These are phyloP conservation scores for Glarea lozoyensis DNA, from an alignment of 495 filamentous ascomycete species.

Conservation along the genomic window DNA sequence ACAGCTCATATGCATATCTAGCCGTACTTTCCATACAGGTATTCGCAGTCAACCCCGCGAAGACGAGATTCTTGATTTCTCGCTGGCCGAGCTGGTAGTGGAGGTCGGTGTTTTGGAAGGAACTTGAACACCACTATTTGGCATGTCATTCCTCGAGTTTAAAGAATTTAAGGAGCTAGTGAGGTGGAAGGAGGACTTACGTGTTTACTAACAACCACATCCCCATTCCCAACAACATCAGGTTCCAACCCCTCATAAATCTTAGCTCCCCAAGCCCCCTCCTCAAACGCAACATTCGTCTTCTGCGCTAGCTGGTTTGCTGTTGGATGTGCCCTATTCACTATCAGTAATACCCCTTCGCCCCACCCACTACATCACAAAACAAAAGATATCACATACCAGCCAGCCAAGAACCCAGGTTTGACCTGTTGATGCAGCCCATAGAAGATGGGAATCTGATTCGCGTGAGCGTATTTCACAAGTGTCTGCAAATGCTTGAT, in stretches of 20 bases:
- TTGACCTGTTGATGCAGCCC: conserved; percentile 21
- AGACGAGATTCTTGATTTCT: conserved; percentile 17
- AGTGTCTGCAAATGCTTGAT: conserved; percentile 18
- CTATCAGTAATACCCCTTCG: no score
- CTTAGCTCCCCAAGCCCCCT: conserved; percentile 21
- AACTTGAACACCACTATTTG: no score
- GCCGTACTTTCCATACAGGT: conserved; percentile 20
- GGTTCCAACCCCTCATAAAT: conserved; percentile 23
- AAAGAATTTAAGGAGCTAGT: background rate
- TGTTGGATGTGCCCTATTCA: no score
- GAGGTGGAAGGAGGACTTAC: conserved; percentile 18
- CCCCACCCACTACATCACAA: no score
- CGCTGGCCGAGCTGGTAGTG: conserved; percentile 22
- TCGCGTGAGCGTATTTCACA: conserved; percentile 11
- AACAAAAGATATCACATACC: no score
- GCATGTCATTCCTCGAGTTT: no score
- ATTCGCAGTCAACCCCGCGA: conserved; percentile 18
- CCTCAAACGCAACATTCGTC: conserved; percentile 14
- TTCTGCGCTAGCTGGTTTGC: conserved; percentile 12
- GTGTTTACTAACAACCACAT: conserved; percentile 24
- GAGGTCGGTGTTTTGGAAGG: conserved; percentile 22
- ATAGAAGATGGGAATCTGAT: conserved; percentile 23
- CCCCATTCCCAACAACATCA: conserved; percentile 17
- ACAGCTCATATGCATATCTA: conserved; percentile 19
- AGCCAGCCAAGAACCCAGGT: conserved; percentile 14